Evolutionary conservation across 2,329 filamentous ascomycete genomes (phyloP).

Genomic region (Triangularia verruculosa): DNA sequence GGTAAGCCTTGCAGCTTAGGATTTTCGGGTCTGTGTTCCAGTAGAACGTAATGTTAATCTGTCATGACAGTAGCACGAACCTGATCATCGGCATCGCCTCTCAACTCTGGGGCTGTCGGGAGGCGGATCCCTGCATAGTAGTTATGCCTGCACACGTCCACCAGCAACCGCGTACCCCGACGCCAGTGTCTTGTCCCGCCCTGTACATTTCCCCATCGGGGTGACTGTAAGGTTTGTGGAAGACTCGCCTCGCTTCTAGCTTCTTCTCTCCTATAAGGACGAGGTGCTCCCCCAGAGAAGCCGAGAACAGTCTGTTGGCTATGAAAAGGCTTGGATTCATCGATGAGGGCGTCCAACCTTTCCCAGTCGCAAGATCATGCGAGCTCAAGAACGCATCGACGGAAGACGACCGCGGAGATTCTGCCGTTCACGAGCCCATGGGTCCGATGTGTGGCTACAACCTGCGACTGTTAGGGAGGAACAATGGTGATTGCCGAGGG

Average conservation of each 20-base stretch:
- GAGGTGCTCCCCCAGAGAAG: neutral
- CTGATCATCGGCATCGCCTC: constrained; percentile 2
- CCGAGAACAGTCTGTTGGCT: neutral
- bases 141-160: neutral
- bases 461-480: neutral
- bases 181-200: neutral
- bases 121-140: neutral
- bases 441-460: neutral
- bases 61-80: neutral
- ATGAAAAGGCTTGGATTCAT: neutral
- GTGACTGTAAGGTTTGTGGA: neutral
- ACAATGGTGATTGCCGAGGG: neutral
- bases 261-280: neutral
- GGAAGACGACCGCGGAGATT: neutral
- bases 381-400: neutral
- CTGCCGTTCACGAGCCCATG: neutral
- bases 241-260: neutral
- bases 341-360: neutral
- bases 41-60: neutral
- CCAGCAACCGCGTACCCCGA: neutral
- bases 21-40: neutral
- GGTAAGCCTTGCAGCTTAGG: neutral
- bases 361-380: neutral
- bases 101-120: neutral
- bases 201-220: neutral